phyloP scores from a whole-genome alignment of 2,329 filamentous ascomycete species.

The Curvularia eragrostidis region DNA sequence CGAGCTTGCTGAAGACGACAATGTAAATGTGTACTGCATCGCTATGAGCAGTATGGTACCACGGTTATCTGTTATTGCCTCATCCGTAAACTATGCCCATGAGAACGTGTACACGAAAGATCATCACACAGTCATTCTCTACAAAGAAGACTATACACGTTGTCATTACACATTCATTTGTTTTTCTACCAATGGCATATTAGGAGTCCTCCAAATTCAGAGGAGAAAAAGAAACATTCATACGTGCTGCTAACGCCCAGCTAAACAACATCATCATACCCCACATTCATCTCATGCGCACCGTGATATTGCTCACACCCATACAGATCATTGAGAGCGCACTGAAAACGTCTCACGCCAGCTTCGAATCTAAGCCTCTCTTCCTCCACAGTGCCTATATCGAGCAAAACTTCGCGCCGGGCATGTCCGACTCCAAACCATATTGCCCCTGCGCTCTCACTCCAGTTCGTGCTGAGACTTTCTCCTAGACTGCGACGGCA shows the following conservation, averaged over 20 bases:
- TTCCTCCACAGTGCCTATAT: conserved; percentile 39
- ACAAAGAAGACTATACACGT: background rate
- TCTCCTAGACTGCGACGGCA: conserved; percentile 53
- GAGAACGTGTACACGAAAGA: background rate
- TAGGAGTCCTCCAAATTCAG: background rate
- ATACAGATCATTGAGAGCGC: background rate
- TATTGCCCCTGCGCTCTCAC: conserved; percentile 44
- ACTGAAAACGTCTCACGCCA: conserved; percentile 29
- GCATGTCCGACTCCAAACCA: conserved; percentile 56
- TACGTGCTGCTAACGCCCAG: background rate
- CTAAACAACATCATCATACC: conserved; percentile 2
- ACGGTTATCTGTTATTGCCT: too few species aligned
- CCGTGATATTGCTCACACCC: background rate
- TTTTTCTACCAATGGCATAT: background rate
- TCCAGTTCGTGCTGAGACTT: conserved; percentile 57
- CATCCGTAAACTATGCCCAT: too few species aligned
- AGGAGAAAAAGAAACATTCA: background rate
- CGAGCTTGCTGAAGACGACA: background rate
- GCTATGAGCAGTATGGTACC: too few species aligned
- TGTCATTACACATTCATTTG: background rate
- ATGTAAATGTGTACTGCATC: background rate
- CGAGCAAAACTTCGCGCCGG: conserved; percentile 54
- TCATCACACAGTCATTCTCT: background rate
- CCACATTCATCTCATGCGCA: background rate
- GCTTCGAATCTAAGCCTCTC: conserved; percentile 32